Base-by-base conservation (phyloP, 768 basidiomycete species). In the Suillus luteus region DNA sequence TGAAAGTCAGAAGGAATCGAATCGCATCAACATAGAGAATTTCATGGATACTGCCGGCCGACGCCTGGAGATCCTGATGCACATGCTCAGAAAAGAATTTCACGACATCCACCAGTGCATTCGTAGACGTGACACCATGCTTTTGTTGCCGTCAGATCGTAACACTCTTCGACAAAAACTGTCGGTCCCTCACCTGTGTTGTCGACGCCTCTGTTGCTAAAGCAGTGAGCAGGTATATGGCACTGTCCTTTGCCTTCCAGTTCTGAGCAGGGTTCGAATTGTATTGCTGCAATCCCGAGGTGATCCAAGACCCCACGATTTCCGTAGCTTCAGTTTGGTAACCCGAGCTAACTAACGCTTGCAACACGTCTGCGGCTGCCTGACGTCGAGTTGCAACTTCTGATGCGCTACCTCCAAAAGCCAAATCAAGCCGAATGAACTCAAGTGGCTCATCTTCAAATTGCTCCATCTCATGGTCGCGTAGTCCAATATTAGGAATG, bases 391-490 rank as follows among this genome's bases (percentile, higher is more conserved):
- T 99, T 49, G 91, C 87, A 35, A 85, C 84, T 69, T 96, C 96
- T 33, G 85, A 64, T 65, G 85, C 66, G 71, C 77, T 60, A 7
- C 76, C 78, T 48, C 75, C 77, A 69, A 85, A 79, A 15, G 95
- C 83, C 33, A 96, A 80, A 70, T 96, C 95, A 48, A 93, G 83
- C 24, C 94, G 89, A 68, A 98, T 92, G 73, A 91, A 99, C 72
- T 99, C 96, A 44, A 96, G 84, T 0, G 97, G 96, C 68, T 97
- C 96, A 65, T 99, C 97, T 76, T 97, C 95, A 70, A 99, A 99
- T 74, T 95, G 89, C 70, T 99, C 97, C 58, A 93, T 83, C 62
- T 98, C 96, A 68, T 94, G 91, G 44, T 91, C 89, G 65, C 95
- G 85, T 15, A 99, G 81, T 15, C 85, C 80, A 64, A 97, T 92